A percentile compares a stretch with the other conserved stretches of the same genome.
These are phyloP conservation scores for Sarocladium brachiariae DNA, from an alignment of 2,329 filamentous ascomycete genomes.

Conservation along the genomic window DNA sequence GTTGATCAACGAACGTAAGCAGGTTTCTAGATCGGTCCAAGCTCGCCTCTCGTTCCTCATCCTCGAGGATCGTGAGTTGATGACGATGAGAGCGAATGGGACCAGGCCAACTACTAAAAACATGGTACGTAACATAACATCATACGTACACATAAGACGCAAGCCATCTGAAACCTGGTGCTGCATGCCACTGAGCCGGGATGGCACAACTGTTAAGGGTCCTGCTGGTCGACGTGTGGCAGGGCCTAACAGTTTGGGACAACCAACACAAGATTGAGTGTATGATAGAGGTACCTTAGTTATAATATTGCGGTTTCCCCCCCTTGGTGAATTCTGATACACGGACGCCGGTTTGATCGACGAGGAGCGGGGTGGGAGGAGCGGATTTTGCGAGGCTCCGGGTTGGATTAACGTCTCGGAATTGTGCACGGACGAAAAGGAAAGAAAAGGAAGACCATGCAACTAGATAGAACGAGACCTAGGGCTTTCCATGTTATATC, in stretches of 20 bases:
- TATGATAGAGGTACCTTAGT: too few relatives aligned
- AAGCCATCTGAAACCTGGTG: constrained; percentile 2
- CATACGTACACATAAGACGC: background rate
- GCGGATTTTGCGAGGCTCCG: background rate
- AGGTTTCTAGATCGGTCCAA: constrained; percentile 3
- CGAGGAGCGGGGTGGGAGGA: background rate
- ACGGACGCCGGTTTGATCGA: constrained; percentile 8
- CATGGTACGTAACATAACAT: too few relatives aligned
- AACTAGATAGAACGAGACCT: too few relatives aligned
- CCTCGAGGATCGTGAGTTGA: too few relatives aligned
- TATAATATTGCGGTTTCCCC: too few relatives aligned
- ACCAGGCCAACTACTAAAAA: too few relatives aligned
- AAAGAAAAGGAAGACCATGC: too few relatives aligned
- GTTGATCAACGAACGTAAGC: background rate
- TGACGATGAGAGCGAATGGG: too few relatives aligned
- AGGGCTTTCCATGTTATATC: too few relatives aligned
- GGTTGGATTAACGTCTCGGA: background rate
- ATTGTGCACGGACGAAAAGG: too few relatives aligned
- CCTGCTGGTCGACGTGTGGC: background rate
- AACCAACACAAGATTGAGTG: too few relatives aligned
- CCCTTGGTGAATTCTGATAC: constrained; percentile 1
- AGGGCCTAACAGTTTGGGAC: background rate
- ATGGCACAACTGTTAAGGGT: background rate
- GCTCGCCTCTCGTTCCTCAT: too few relatives aligned
- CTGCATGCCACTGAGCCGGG: background rate